Evolutionary conservation across 768 basidiomycete genomes (phyloP).

Genomic region (Lepiota brunneoincarnata): DNA sequence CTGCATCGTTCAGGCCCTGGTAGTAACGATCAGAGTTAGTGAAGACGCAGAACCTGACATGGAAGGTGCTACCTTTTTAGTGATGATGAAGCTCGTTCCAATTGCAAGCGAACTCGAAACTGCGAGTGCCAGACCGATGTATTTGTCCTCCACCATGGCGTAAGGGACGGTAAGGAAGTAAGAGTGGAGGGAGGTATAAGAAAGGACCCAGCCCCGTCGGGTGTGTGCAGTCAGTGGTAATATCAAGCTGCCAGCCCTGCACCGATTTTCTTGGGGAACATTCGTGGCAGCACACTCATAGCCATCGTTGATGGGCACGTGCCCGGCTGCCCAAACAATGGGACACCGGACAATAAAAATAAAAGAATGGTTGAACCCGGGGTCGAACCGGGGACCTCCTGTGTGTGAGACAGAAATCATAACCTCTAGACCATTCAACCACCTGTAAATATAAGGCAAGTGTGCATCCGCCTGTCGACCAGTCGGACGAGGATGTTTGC

Average conservation of each 20-base stretch:
- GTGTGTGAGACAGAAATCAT: conserved; percentile 40
- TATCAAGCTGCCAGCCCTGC: neutral
- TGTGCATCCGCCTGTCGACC: too few species aligned
- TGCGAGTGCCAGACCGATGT: conserved; percentile 89
- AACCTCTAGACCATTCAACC: conserved; percentile 53
- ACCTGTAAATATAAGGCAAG: neutral
- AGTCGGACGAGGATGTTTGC: too few species aligned
- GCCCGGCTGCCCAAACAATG: neutral
- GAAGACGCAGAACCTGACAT: neutral
- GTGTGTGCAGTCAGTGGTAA: neutral
- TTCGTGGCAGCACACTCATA: conserved; percentile 7
- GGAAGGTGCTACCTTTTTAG: conserved; percentile 77
- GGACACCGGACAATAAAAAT: conserved; percentile 4
- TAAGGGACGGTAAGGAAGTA: conserved; percentile 2
- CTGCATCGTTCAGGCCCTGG: conserved; percentile 89
- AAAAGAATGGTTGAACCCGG: conserved; percentile 34
- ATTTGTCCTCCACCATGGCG: conserved; percentile 87
- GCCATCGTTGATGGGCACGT: conserved; percentile 8
- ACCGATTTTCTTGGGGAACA: neutral
- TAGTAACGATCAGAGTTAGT: neutral
- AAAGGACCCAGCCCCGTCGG: conserved; percentile 9
- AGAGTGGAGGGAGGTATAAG: conserved; percentile 5
- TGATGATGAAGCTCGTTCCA: conserved; percentile 97
- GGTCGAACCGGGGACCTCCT: conserved; percentile 35
- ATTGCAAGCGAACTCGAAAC: conserved; percentile 83